Conservation (phyloP, 2,329 filamentous ascomycete species). For the Colletotrichum ledebouriae region DNA sequence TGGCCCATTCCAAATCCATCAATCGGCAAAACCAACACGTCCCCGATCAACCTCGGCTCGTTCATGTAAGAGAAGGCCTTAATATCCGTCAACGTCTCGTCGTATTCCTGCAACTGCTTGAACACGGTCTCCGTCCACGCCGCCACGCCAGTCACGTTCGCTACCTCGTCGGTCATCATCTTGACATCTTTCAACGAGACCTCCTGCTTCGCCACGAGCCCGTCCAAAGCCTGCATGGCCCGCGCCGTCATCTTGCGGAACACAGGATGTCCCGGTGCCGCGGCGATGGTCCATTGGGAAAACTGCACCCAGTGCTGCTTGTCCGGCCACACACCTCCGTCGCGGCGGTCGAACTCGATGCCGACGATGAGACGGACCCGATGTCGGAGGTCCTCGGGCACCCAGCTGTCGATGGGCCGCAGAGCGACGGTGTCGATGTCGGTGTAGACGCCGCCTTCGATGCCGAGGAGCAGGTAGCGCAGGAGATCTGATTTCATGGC, state of each 20-base stretch:
- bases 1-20: constrained; percentile 49
- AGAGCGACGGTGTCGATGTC: constrained; percentile 60
- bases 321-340: constrained; percentile 44
- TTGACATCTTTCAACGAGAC: constrained; percentile 37
- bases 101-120: constrained; percentile 45
- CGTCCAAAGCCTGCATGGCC: constrained; percentile 45
- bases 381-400: constrained; percentile 45
- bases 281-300: constrained; percentile 45
- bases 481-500: constrained; percentile 74
- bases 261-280: constrained; percentile 47
- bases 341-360: constrained; percentile 48
- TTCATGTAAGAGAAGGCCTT: constrained; percentile 34
- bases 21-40: constrained; percentile 47
- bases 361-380: constrained; percentile 45
- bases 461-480: constrained; percentile 78
- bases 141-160: constrained; percentile 50
- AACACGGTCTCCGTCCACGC: constrained; percentile 51
- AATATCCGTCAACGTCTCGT: constrained; percentile 41
- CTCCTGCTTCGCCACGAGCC: constrained; percentile 24
- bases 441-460: constrained; percentile 80
- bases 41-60: constrained; percentile 41
- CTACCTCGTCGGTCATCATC: constrained; percentile 47
- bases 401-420: constrained; percentile 52
- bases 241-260: constrained; percentile 47
- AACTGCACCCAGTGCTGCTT: constrained; percentile 46